These are phyloP conservation scores for Madurella fahalii DNA, from an alignment of 2,329 filamentous ascomycete genomes.

Conservation along the genomic window DNA sequence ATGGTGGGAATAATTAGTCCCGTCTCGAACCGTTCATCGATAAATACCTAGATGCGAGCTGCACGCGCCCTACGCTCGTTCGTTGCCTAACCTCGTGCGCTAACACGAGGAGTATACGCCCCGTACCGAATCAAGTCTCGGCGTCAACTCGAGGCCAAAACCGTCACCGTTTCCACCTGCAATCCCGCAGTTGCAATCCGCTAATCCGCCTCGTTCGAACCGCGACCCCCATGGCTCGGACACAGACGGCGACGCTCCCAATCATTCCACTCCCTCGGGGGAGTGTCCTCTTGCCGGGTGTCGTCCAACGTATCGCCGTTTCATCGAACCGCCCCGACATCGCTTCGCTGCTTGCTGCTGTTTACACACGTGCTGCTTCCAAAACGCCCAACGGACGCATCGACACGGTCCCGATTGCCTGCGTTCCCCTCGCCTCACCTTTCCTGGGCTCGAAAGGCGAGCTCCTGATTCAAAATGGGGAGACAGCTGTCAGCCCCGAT, in stretches of 20 bases:
- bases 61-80: too few relatives aligned
- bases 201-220: neutral
- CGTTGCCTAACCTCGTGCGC: too few relatives aligned
- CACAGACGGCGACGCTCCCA: conserved; percentile 54
- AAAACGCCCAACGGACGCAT: conserved; percentile 61
- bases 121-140: too few relatives aligned
- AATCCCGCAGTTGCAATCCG: too few relatives aligned
- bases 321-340: conserved; percentile 78
- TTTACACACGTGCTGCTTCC: conserved; percentile 72
- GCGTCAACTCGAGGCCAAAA: neutral
- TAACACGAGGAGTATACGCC: too few relatives aligned
- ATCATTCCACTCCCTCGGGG: conserved; percentile 79
- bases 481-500: conserved; percentile 45
- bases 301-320: conserved; percentile 79
- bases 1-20: neutral
- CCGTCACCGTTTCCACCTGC: neutral
- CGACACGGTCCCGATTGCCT: conserved; percentile 73
- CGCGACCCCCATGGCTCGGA: conserved; percentile 28
- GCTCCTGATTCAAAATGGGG: conserved; percentile 64
- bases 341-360: conserved; percentile 76
- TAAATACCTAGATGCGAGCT: neutral
- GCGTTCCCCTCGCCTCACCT: conserved; percentile 77
- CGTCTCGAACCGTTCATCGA: neutral
- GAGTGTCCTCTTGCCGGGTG: conserved; percentile 78
- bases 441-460: conserved; percentile 71